phyloP scores from a whole-genome alignment of 1,284 basidiomycete species.

The Leccinum olivaceoglutinosum region DNA sequence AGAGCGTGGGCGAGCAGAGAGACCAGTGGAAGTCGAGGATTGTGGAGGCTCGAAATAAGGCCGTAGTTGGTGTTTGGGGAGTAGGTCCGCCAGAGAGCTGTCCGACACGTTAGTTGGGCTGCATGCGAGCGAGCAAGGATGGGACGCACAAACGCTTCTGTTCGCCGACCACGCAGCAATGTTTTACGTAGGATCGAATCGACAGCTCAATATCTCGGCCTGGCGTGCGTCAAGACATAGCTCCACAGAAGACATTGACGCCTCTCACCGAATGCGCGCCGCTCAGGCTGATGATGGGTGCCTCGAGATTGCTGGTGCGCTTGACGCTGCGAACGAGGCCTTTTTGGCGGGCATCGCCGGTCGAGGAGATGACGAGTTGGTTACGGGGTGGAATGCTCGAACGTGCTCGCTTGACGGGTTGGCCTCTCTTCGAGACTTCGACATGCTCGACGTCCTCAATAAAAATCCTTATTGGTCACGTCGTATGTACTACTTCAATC shows the following conservation, averaged over 20 bases:
- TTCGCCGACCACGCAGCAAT: slow-evolving; percentile 81
- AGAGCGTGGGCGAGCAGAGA: slow-evolving; percentile 60
- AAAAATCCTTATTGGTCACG: slow-evolving; percentile 1
- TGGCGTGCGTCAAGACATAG: slow-evolving; percentile 26
- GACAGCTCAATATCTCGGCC: slow-evolving; percentile 75
- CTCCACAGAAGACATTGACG: neutral
- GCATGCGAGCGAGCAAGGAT: neutral
- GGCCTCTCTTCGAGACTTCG: slow-evolving; percentile 34
- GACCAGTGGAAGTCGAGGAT: slow-evolving; percentile 83
- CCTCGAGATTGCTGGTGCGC: slow-evolving; percentile 72
- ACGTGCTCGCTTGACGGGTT: too few species aligned
- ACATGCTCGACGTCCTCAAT: slow-evolving; percentile 40
- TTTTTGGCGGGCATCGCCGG: slow-evolving; percentile 42
- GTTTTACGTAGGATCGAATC: slow-evolving; percentile 78
- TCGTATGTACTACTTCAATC: neutral
- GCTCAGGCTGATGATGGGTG: slow-evolving; percentile 73
- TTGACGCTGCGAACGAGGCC: slow-evolving; percentile 73
- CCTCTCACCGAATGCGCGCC: slow-evolving; percentile 65
- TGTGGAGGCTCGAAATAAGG: slow-evolving; percentile 67
- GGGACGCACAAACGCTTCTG: slow-evolving; percentile 65
- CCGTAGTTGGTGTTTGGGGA: slow-evolving; percentile 79
- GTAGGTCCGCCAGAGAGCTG: slow-evolving; percentile 79
- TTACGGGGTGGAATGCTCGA: too few species aligned
- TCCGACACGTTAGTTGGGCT: neutral
- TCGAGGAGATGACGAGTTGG: too few species aligned